Evolutionary conservation across 106 monocot genomes (phyloP).

Genomic region (Hemerocallis citrina): DNA sequence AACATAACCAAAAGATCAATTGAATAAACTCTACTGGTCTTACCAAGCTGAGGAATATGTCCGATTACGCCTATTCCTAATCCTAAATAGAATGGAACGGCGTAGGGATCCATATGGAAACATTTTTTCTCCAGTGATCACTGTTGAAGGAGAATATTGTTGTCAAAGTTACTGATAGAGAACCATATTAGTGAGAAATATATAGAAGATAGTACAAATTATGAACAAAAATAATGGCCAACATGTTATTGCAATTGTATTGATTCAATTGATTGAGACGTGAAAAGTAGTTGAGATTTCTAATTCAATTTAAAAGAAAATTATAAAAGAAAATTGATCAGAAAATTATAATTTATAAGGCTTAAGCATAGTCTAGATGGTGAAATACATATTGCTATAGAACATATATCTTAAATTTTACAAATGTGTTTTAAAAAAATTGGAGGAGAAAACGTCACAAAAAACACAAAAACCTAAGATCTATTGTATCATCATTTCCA

Average conservation of each 20-base stretch:
- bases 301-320: background rate
- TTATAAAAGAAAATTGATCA: no score
- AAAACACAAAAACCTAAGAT: no score
- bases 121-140: conserved; percentile 94
- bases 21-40: conserved; percentile 60
- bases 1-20: conserved; percentile 95
- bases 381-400: no score
- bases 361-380: no score
- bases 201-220: background rate
- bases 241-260: background rate
- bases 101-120: no score
- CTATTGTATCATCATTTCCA: no score
- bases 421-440: no score
- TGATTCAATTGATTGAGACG: background rate
- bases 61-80: no score
- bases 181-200: background rate
- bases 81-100: no score
- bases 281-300: background rate
- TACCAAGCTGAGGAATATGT: conserved; percentile 63
- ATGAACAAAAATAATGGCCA: background rate
- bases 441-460: no score
- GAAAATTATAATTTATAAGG: no score
- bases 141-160: conserved; percentile 25
- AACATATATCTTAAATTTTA: no score
- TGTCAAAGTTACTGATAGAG: background rate